Evolutionary conservation across 805 yeast genomes (phyloP), one percentile per base, ranked within the genome.

Genomic region (Wickerhamomyces kurtzmanii): DNA sequence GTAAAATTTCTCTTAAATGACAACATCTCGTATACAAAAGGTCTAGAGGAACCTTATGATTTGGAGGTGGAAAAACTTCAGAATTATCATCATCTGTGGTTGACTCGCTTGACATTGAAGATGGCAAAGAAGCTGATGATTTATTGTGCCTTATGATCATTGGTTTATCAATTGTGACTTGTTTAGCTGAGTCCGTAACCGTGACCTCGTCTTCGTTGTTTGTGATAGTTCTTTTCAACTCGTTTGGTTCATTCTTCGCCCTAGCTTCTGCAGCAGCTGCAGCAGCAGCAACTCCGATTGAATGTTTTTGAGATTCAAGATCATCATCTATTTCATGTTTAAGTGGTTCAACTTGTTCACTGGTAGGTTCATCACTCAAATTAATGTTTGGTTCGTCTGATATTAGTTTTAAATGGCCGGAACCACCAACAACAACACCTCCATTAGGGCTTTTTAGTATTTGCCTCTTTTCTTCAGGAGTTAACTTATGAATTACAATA

Each of bases 11-110:
- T 31, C 96, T 63, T 35, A 87, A 55, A 52, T 87, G 96, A 44
- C 96, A 87, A 50, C 96, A 87, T 39, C 96, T 64, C 0, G 96
- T 83, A 53, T 87, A 87, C 46, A 87, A 63, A 22, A 77, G 64
- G 42, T 85, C 94, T 29, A 80, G 66, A 19, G 70, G 59, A 8
- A 62, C 47, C 24, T 47, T 49, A 5, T 43, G 17, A 21, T 43
- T 28, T 10, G 28, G 31, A 16, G 62, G 54, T 12, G 60, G 59
- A 17, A 34, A 44, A 5, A 43, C 36, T n/a, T 40, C 47, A 18
- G 41, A 43, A 7, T 37, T 41, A 6, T 45, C 47, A 3, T 35
- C 35, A 8, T 27, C 34, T 8, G 36, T 20, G 2, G 34, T 31
- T 4, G 42, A 36, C 3, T 28, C 33, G 17, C 31, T 27, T 9